These are phyloP conservation scores for Trichodelitschia bisporula DNA, from an alignment of 495 filamentous ascomycete species.

Conservation along the genomic window DNA sequence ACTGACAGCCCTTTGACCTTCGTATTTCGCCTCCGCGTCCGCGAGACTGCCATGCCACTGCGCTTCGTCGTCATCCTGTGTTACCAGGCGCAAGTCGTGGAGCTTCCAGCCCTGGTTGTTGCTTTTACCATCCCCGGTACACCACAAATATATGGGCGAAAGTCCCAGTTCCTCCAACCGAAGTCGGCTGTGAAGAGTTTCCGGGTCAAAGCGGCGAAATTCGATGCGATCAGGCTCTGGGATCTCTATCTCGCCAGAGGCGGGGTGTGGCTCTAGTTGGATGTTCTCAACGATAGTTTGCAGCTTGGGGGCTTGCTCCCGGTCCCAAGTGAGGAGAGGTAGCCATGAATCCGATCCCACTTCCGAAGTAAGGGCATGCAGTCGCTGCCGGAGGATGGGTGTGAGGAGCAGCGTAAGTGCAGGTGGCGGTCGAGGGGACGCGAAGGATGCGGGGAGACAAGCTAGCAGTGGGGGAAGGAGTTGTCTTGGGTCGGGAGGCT, in stretches of 20 bases:
- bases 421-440: constrained; percentile 51
- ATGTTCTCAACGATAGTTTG: constrained; percentile 37
- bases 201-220: constrained; percentile 58
- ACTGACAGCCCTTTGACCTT: too few relatives aligned
- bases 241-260: constrained; percentile 73
- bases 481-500: constrained; percentile 34
- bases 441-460: constrained; percentile 61
- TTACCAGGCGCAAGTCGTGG: constrained; percentile 44
- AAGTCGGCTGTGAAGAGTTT: constrained; percentile 57
- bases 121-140: constrained; percentile 37
- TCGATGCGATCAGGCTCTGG: constrained; percentile 33
- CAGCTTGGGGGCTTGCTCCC: constrained; percentile 38
- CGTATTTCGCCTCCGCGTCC: constrained; percentile 28
- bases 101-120: constrained; percentile 58
- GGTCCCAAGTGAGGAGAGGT: constrained; percentile 65
- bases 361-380: constrained; percentile 42
- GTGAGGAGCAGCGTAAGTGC: constrained; percentile 62
- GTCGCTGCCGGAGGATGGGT: constrained; percentile 72
- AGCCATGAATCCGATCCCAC: constrained; percentile 56
- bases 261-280: constrained; percentile 65
- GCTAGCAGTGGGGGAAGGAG: constrained; percentile 60
- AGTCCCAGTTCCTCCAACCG: constrained; percentile 20
- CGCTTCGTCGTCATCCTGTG: constrained; percentile 18
- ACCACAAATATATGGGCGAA: constrained; percentile 37
- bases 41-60: constrained; percentile 26